phyloP scores from a whole-genome alignment of 2,329 filamentous ascomycete species.

The Ophiostoma tasmaniense region DNA sequence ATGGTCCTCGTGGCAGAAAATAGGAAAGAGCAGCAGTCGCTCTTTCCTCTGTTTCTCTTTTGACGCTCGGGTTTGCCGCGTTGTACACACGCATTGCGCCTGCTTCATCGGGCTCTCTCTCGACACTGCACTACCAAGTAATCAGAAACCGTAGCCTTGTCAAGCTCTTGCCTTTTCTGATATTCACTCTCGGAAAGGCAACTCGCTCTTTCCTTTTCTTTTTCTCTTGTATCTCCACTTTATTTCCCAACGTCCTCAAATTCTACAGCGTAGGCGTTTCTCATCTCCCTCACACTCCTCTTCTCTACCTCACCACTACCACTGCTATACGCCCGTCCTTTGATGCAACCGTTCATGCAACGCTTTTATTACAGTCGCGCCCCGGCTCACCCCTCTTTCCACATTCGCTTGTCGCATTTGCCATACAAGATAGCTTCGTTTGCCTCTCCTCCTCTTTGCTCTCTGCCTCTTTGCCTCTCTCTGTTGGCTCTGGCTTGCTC shows the following conservation, averaged over 20 bases:
- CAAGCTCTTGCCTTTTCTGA: not conserved
- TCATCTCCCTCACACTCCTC: not conserved
- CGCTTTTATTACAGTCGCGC: not conserved
- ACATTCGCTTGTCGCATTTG: not conserved
- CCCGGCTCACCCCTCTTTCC: not conserved
- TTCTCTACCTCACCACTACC: not conserved
- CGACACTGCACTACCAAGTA: not conserved
- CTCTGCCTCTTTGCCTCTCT: no score
- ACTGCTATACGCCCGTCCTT: not conserved
- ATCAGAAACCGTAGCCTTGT: not conserved
- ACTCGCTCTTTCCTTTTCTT: not conserved
- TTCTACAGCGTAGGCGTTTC: not conserved
- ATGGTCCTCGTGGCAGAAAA: not conserved
- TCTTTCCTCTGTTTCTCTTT: not conserved
- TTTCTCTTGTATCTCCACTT: not conserved
- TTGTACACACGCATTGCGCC: not conserved
- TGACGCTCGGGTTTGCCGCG: not conserved
- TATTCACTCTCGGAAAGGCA: not conserved
- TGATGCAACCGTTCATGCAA: not conserved
- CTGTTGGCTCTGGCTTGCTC: not conserved
- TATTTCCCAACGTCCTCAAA: not conserved
- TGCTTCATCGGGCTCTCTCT: not conserved
- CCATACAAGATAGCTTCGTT: not conserved
- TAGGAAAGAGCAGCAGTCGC: not conserved
- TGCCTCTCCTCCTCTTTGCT: slow-evolving; percentile 2